Evolutionary conservation across 2,329 filamentous ascomycete species (phyloP), one percentile per base, ranked within the genome.

Genomic region (Raffaelea arxii): DNA sequence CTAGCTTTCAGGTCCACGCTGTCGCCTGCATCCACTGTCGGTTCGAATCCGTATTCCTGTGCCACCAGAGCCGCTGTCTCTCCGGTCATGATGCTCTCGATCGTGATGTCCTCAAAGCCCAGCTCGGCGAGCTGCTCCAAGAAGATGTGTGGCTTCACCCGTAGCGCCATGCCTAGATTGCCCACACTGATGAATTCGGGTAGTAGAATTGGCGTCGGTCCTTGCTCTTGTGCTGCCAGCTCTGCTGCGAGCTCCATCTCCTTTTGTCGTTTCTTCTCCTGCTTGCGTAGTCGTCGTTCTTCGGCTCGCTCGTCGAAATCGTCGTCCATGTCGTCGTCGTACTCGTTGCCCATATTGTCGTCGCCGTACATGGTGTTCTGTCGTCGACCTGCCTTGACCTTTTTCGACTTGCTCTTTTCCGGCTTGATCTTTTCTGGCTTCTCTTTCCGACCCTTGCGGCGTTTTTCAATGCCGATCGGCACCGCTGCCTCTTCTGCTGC

Each of bases 161-260:
- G 82, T 21, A 97, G 70, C 4, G 85, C 78, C 50, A 80, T 73
- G 4, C 89, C 88, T 36, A 98, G 68, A 53, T 90, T 87, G 10
- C 78, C 75, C n/a, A 96, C 82, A 56, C 80, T 92, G 63, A 98
- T 94, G 56, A 88, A 94, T 59, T 96, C 87, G 0, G 94, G 94
- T 21, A 98, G 69, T 45, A 83, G 77, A 40, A 98, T 85, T 1
- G 65, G 66, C 2, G 73, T 75, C 2, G 75, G 77, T 27, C 62
- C 59, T 3, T 56, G 59, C 43, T 61, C 61, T 59, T 65, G 62
- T 49, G 65, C 66, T 53, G 63, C 65, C 56, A 62, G 58, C 54
- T 61, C 63, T 49, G 65, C 66, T 53, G 63, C 65, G 56, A 62
- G 58, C 54, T 61, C 63, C 30, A 50, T 52, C 36, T 62, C 58